Percentiles rank a stretch among this genome's conserved stretches.
Evolutionary conservation across 169 alveolate genomes (phyloP).

Genomic region (Plasmodium vivax): DNA sequence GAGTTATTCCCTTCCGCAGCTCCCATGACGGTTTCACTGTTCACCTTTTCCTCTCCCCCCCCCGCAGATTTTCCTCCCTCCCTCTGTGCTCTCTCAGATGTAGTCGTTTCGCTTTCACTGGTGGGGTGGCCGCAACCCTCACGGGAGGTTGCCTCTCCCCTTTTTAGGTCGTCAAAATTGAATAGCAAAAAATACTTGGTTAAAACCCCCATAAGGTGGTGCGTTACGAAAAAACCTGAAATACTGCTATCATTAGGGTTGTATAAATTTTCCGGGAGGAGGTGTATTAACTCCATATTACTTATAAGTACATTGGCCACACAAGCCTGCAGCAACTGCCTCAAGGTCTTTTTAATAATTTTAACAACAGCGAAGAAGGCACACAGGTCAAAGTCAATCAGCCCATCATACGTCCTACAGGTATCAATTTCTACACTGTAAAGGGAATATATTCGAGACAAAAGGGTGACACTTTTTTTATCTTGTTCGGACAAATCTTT

Average conservation of each 20-base stretch:
- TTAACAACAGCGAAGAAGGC: constrained; percentile 80
- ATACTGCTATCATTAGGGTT: constrained; percentile 23
- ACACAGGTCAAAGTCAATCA: constrained; percentile 78
- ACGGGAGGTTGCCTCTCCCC: neutral
- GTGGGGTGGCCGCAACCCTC: neutral
- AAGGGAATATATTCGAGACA: constrained; percentile 79
- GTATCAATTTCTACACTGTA: constrained; percentile 30
- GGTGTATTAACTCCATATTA: constrained; percentile 67
- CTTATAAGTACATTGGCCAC: constrained; percentile 73
- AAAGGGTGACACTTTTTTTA: constrained; percentile 73
- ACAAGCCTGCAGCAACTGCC: constrained; percentile 82
- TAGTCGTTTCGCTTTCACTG: neutral
- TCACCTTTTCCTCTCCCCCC: neutral
- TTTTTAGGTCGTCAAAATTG: constrained; percentile 59
- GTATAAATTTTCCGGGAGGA: constrained; percentile 48
- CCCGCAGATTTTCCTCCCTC: neutral
- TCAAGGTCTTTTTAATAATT: constrained; percentile 77
- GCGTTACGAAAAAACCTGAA: constrained; percentile 67
- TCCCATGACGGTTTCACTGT: neutral
- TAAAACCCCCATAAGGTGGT: constrained; percentile 75
- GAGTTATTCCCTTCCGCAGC: neutral
- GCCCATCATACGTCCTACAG: constrained; percentile 46
- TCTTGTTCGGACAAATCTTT: constrained; percentile 47
- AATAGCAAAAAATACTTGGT: constrained; percentile 66
- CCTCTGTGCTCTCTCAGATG: neutral